Evolutionary conservation across 495 filamentous ascomycete species (phyloP), one percentile per base, ranked within the genome.

Genomic region (Chaetomium cochliodes): DNA sequence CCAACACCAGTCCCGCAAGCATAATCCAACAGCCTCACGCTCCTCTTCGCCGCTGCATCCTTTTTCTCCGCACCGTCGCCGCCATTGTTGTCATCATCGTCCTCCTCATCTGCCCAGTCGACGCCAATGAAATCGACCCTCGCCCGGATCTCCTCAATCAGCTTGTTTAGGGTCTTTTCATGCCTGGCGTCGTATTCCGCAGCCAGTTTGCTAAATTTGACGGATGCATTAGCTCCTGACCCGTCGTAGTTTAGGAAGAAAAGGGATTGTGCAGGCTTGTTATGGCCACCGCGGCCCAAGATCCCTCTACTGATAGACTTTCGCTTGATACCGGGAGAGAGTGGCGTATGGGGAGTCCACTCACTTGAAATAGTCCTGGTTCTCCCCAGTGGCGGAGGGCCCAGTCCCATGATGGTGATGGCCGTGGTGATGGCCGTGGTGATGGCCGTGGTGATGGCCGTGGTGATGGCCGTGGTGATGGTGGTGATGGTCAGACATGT

Each of bases 1-100:
- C 90, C 79, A 65, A 80, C 61, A 5, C 90, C 90, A 20, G 88
- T 86, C 4, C 90, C 90, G 64, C 88, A 91, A 52, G 90, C 90
- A 74, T 92, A 93, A 66, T 93, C 90, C 12, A 93, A 76, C 56
- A 91, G 69, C 39, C 81, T 79, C 50, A 89, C 77, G 30, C 82
- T 75, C 62, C 80, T 78, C 50, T 67, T 74, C n/a, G 76, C 70
- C 13, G 72, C 70, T 20, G 64, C 70, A 41, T 57, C 66, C 2
- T 69, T 58, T 18, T 73, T 61, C 28, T 80, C 81, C 11, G 60
- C 64, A 11, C 66, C 65, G 11, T 65, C 69, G 12, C 70, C 69
- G 15, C 66, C 69, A 33, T 80, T 82, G 25, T 80, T 82, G 20
- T 63, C 68, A 1, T 67, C 62, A 33, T 68, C 66, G 25, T 69